Evolutionary conservation across 2,329 filamentous ascomycete genomes (phyloP).

Genomic region (Colletotrichum brevisporum): DNA sequence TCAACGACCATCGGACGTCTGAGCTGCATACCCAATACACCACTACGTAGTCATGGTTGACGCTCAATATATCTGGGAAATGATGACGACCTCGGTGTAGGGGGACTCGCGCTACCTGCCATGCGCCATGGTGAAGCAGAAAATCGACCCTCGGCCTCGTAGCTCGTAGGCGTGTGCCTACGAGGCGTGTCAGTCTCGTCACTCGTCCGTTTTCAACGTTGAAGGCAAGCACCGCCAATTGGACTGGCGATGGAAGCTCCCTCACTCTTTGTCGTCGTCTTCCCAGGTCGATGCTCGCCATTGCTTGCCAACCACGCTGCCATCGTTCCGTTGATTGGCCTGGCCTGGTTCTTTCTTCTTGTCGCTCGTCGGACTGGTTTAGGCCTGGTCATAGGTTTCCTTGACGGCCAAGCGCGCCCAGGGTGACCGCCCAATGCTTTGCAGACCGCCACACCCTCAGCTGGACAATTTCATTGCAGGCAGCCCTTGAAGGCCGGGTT

Average conservation of each 20-base stretch:
- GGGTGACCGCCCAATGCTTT: conserved; percentile 19
- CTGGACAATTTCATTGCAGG: conserved; percentile 32
- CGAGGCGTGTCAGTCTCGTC: not conserved
- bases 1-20: not conserved
- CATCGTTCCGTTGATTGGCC: not conserved
- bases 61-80: not conserved
- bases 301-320: not conserved
- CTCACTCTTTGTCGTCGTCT: not conserved
- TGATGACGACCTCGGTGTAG: conserved; percentile 1
- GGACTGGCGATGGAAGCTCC: not conserved
- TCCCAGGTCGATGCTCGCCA: not conserved
- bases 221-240: not conserved
- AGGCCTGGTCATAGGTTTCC: conserved; percentile 15
- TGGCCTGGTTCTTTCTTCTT: conserved; percentile 1
- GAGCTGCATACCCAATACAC: too few species aligned
- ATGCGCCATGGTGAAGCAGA: not conserved
- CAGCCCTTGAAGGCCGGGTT: conserved; percentile 7
- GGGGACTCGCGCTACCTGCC: not conserved
- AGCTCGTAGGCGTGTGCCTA: not conserved
- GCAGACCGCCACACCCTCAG: conserved; percentile 39
- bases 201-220: conserved; percentile 16
- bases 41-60: not conserved
- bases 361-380: conserved; percentile 6
- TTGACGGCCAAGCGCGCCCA: conserved; percentile 19
- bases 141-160: not conserved